phyloP scores from a whole-genome alignment of 495 filamentous ascomycete genomes.

The Daldinia loculata region DNA sequence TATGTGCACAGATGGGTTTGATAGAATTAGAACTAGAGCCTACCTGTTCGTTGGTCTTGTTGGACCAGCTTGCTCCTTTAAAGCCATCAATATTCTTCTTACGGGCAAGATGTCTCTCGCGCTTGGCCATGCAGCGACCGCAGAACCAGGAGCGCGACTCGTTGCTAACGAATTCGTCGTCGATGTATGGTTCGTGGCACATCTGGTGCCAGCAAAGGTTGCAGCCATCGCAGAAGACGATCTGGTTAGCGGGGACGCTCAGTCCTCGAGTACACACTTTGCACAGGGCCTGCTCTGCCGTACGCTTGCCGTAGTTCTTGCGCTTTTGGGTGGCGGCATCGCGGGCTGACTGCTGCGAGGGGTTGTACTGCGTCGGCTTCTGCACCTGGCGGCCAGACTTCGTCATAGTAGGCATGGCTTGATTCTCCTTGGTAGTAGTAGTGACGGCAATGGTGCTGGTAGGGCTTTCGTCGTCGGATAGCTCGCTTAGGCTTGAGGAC shows the following conservation, averaged over 20 bases:
- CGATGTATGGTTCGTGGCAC: constrained; percentile 87
- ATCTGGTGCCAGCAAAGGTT: constrained; percentile 88
- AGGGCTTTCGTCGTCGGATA: constrained; percentile 54
- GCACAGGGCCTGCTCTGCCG: constrained; percentile 67
- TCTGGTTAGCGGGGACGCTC: constrained; percentile 79
- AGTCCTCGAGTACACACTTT: constrained; percentile 80
- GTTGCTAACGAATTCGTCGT: constrained; percentile 69
- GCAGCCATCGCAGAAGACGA: constrained; percentile 95
- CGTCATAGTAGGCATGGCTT: constrained; percentile 70
- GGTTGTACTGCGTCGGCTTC: constrained; percentile 76
- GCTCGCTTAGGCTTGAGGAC: constrained; percentile 49
- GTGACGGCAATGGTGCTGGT: constrained; percentile 59
- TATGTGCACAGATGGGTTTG: background rate
- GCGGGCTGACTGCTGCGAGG: constrained; percentile 56
- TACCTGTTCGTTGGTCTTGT: constrained; percentile 54
- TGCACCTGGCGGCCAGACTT: constrained; percentile 85
- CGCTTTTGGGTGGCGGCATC: constrained; percentile 49
- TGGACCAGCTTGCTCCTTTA: constrained; percentile 56
- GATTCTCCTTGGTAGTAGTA: constrained; percentile 46
- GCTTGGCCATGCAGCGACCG: constrained; percentile 65
- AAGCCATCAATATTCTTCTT: constrained; percentile 43
- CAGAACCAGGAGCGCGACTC: constrained; percentile 81
- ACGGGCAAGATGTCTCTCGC: constrained; percentile 55
- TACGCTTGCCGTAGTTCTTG: constrained; percentile 57
- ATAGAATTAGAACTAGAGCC: constrained; percentile 45